These are phyloP conservation scores for Rhodotorula glutinis DNA, from an alignment of 1,284 basidiomycete genomes.

Conservation along the genomic window DNA sequence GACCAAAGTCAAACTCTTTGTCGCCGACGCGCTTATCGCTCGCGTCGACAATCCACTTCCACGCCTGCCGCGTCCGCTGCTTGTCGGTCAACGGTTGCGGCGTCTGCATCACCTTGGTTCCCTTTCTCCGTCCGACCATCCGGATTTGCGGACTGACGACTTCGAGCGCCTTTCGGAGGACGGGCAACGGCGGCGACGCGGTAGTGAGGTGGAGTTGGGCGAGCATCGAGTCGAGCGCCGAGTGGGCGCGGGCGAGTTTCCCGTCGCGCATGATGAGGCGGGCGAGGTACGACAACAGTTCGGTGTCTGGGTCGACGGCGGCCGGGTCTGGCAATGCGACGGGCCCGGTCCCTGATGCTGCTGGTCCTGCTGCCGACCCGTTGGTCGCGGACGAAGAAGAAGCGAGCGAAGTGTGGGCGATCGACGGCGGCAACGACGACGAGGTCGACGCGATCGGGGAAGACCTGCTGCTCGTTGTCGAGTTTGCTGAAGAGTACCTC, in stretches of 20 bases:
- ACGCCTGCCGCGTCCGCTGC: slow-evolving; percentile 47
- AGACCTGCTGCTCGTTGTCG: too few relatives aligned
- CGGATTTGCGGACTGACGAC: slow-evolving; percentile 46
- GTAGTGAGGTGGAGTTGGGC: slow-evolving; percentile 44
- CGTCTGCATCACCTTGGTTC: slow-evolving; percentile 47
- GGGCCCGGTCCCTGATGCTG: neutral
- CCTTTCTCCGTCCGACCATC: slow-evolving; percentile 47
- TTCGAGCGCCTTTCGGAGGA: slow-evolving; percentile 47
- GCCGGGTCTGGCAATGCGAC: slow-evolving; percentile 12
- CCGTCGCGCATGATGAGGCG: slow-evolving; percentile 51
- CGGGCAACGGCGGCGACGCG: slow-evolving; percentile 46
- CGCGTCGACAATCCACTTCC: slow-evolving; percentile 50
- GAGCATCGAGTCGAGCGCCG: slow-evolving; percentile 45
- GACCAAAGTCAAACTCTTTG: slow-evolving; percentile 46
- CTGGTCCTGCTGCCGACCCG: too few relatives aligned
- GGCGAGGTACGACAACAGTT: slow-evolving; percentile 46
- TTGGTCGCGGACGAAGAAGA: neutral
- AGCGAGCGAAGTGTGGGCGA: neutral
- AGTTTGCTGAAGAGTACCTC: too few relatives aligned
- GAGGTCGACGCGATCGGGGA: neutral
- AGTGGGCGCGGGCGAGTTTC: slow-evolving; percentile 48
- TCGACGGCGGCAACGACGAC: neutral
- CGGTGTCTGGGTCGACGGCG: slow-evolving; percentile 40
- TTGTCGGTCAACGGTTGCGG: slow-evolving; percentile 47
- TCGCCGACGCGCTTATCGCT: slow-evolving; percentile 46